A percentile compares a stretch with the other conserved stretches of the same genome.
These are phyloP conservation scores for Termitomyces sp. DNA, from an alignment of 768 basidiomycete species.

Conservation along the genomic window DNA sequence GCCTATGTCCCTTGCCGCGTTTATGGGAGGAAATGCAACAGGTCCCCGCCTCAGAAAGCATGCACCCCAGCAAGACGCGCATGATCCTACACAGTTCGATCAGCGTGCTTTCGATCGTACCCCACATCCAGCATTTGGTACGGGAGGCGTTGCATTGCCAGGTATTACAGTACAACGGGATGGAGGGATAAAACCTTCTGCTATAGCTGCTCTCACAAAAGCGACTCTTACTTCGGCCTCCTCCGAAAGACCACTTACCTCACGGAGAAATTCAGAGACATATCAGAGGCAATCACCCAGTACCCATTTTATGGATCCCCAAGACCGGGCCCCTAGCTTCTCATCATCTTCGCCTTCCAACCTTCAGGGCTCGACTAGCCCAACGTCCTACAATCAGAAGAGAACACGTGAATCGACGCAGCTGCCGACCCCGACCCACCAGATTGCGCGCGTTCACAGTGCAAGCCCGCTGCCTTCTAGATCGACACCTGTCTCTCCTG, in stretches of 20 bases:
- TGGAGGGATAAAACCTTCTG: constrained; percentile 5
- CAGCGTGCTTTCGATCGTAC: constrained; percentile 45
- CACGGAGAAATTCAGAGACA: not conserved
- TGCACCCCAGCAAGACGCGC: constrained; percentile 63
- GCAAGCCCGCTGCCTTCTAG: constrained; percentile 5
- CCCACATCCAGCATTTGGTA: constrained; percentile 74
- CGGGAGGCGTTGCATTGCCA: constrained; percentile 70
- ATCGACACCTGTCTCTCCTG: constrained; percentile 7
- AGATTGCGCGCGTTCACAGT: not conserved
- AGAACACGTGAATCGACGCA: not conserved
- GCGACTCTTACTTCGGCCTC: not conserved
- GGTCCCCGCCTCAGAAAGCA: constrained; percentile 71
- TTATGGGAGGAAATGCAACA: constrained; percentile 74
- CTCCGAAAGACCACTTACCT: not conserved
- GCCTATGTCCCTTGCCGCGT: constrained; percentile 70
- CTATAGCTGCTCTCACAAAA: constrained; percentile 4
- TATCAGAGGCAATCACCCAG: not conserved
- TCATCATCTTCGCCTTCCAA: constrained; percentile 7
- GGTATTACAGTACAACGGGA: constrained; percentile 42
- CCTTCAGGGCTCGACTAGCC: not conserved
- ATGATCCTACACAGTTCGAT: constrained; percentile 61
- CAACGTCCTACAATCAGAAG: not conserved
- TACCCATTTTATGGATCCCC: constrained; percentile 7
- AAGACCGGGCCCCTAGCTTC: constrained; percentile 36
- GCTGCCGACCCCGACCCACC: not conserved